phyloP scores from a whole-genome alignment of 1,139 yeast species.

The Lodderomyces jiufengensis region DNA sequence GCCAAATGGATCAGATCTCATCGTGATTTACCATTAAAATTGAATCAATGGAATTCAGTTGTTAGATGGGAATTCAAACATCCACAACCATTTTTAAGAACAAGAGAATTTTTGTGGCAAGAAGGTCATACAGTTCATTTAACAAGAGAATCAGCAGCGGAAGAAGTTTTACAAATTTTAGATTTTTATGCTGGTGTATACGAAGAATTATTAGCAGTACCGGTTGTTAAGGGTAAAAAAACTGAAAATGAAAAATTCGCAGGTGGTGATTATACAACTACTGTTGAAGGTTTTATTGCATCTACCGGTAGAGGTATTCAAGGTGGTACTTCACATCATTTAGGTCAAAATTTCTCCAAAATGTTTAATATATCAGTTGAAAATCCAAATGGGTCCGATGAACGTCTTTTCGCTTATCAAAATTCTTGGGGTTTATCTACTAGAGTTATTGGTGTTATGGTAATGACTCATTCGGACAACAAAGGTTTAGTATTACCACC shows the following conservation, averaged over 20 bases:
- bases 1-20: constrained; percentile 99
- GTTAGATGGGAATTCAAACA: constrained; percentile 99
- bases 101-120: constrained; percentile 99
- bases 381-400: constrained; percentile 87
- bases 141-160: constrained; percentile 71
- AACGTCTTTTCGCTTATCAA: constrained; percentile 86
- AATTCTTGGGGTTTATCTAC: constrained; percentile 99
- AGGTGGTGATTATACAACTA: constrained; percentile 94
- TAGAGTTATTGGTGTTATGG: constrained; percentile 98
- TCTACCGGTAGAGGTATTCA: constrained; percentile 99
- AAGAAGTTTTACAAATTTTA: constrained; percentile 82
- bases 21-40: constrained; percentile 92
- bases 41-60: constrained; percentile 99
- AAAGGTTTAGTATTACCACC: constrained; percentile 98
- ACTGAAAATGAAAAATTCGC: constrained; percentile 98
- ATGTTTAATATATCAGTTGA: constrained; percentile 97
- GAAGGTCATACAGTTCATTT: constrained; percentile 99
- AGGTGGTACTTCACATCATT: constrained; percentile 97
- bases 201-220: constrained; percentile 92
- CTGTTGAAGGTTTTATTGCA: constrained; percentile 95
- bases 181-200: constrained; percentile 83
- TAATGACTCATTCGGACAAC: constrained; percentile 97
- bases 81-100: constrained; percentile 98
- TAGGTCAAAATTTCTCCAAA: constrained; percentile 97
- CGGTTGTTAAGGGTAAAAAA: constrained; percentile 91